phyloP scores from a whole-genome alignment of 306 rosid species.

The Abrus precatorius region DNA sequence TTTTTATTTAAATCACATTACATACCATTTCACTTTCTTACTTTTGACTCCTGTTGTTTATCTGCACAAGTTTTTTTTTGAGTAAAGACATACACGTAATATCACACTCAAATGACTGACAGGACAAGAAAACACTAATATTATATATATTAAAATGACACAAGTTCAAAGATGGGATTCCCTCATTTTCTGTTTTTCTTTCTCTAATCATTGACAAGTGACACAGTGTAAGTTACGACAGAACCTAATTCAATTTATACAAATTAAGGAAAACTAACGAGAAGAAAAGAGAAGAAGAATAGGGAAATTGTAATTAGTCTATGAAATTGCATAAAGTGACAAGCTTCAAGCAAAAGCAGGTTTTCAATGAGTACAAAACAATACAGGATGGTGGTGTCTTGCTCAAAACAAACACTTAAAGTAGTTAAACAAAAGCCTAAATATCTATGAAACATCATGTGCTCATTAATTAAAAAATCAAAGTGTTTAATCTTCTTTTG shows the following conservation, averaged over 20 bases:
- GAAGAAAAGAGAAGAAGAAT: constrained; percentile 5
- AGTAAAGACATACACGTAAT: constrained; percentile 42
- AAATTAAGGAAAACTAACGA: neutral
- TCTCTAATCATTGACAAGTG: constrained; percentile 31
- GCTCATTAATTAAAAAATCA: neutral
- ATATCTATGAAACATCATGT: constrained; percentile 23
- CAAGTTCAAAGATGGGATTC: constrained; percentile 36
- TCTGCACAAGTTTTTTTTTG: constrained; percentile 36
- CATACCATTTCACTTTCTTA: constrained; percentile 40
- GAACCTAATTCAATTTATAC: constrained; percentile 35
- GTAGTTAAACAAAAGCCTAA: constrained; percentile 37
- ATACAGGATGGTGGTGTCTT: neutral
- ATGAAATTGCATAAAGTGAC: constrained; percentile 19
- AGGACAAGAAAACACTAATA: constrained; percentile 52
- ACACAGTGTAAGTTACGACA: constrained; percentile 24
- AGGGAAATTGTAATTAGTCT: neutral
- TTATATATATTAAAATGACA: constrained; percentile 19
- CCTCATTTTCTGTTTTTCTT: constrained; percentile 23
- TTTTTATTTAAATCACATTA: constrained; percentile 31
- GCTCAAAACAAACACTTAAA: constrained; percentile 28
- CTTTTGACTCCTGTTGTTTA: constrained; percentile 38
- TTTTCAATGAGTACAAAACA: constrained; percentile 2
- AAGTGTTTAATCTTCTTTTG: neutral
- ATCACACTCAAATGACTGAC: constrained; percentile 47
- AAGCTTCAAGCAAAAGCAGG: neutral